Base-by-base conservation (phyloP, 2,329 filamentous ascomycete species). In the Ascochyta rabiei region DNA sequence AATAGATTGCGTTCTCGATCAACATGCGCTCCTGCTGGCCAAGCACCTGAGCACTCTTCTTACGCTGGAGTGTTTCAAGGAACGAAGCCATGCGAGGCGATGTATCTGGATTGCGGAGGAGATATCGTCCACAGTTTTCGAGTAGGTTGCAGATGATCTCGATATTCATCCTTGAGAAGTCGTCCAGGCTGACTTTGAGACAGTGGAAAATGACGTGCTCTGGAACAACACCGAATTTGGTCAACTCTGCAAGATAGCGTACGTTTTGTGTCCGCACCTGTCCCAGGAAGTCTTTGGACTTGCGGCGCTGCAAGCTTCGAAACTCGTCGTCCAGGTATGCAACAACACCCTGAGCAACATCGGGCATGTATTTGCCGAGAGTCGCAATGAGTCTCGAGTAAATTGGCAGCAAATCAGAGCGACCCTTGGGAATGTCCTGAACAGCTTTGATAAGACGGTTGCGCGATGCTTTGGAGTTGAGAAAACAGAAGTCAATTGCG, bases 131-230 rank as follows among this genome's bases (percentile, higher is more conserved):
- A 70, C 96, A 99, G 61, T 98, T 98, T 74, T 99, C 95, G 19
- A 99, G 82, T 24, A 99, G 81, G 69, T 96, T 96, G 69, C 93
- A 96, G 60, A 99, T 93, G 66, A 99, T 97, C 75, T 99, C 96
- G 60, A 99, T 97, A 70, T 99, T 99, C 90, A 97, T 97, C 57
- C 93, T 86, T 2, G 95, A 97, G 71, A 99, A 99, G 70, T 99
- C 95, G 68, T 99, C 95, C 24, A 99, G 79, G 64, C 93, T 96
- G 73, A 99, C 93, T 75, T 97, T 99, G 66, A 99, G 86, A 72
- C 95, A 99, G 71, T 99, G 95, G 71, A 99, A 99, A 48, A 99
- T 96, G 61, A 99, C 93, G 75, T 99, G 95, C 75, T 99, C 95
- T 0, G 96, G 95, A 8, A 99, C 95, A 28, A 97, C 91, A 28